phyloP scores from a whole-genome alignment of 2,329 filamentous ascomycete genomes.

The Ophiostoma australiae region DNA sequence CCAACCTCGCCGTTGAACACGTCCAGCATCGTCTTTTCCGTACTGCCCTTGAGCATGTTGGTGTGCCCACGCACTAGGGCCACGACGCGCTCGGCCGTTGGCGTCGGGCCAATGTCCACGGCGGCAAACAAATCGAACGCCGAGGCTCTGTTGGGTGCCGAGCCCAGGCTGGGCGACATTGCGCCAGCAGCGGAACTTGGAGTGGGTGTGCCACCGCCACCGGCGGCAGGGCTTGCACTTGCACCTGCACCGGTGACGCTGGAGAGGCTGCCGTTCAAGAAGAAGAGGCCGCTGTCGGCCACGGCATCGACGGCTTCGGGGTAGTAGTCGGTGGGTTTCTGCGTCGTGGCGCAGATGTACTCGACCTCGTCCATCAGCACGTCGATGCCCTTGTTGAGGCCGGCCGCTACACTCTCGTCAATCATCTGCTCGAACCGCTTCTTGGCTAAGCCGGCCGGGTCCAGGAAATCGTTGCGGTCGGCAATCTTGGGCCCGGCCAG shows the following conservation, averaged over 20 bases:
- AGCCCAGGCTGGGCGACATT: constrained; percentile 25
- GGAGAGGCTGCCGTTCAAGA: constrained; percentile 26
- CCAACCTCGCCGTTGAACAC: constrained; percentile 98
- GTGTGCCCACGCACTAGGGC: constrained; percentile 85
- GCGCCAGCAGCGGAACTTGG: constrained; percentile 26
- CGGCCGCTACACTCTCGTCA: constrained; percentile 91
- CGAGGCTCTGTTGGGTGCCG: constrained; percentile 32
- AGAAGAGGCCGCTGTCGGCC: constrained; percentile 25
- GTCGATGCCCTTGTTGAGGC: constrained; percentile 95
- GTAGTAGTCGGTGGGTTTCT: constrained; percentile 85
- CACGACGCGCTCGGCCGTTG: constrained; percentile 75
- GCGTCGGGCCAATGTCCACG: constrained; percentile 58
- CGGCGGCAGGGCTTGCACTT: constrained; percentile 29
- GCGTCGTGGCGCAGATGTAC: constrained; percentile 84
- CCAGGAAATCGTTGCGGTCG: constrained; percentile 90
- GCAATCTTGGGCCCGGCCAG: constrained; percentile 75
- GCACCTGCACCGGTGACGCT: constrained; percentile 23
- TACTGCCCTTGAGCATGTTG: constrained; percentile 86
- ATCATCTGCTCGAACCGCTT: constrained; percentile 99
- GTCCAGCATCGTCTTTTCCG: constrained; percentile 95
- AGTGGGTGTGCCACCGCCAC: constrained; percentile 33
- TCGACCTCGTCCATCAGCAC: constrained; percentile 98
- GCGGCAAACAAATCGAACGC: constrained; percentile 16
- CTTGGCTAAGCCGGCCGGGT: constrained; percentile 87
- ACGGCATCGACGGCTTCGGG: constrained; percentile 47